phyloP scores from a whole-genome alignment of 257 asterid species.

The Plantago ovata region DNA sequence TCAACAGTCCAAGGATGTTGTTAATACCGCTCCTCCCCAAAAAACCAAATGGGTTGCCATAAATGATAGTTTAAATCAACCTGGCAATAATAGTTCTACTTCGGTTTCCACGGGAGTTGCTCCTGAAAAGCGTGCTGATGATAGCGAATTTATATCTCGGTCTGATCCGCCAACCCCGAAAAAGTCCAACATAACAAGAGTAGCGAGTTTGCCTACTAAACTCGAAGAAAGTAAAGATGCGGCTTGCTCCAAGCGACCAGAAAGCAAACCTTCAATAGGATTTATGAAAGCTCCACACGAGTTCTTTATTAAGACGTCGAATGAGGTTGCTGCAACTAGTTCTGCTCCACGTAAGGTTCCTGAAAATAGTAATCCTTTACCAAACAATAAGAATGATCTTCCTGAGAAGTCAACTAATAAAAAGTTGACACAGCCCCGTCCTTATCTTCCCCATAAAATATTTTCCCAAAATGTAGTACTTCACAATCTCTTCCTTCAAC shows the following conservation, averaged over 20 bases:
- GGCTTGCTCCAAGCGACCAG: slow-evolving; percentile 24
- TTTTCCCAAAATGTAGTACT: slow-evolving; percentile 6
- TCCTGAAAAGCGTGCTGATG: too few relatives aligned
- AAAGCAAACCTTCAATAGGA: slow-evolving; percentile 14
- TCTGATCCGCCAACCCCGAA: slow-evolving; percentile 14
- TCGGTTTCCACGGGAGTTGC: too few relatives aligned
- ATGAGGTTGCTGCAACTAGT: slow-evolving; percentile 8
- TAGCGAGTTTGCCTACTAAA: slow-evolving; percentile 22
- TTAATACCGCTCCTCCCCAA: background rate
- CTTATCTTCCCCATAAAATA: slow-evolving; percentile 20
- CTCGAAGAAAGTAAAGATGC: slow-evolving; percentile 16
- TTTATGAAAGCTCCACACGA: slow-evolving; percentile 38
- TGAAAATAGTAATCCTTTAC: too few relatives aligned
- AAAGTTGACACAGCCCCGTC: slow-evolving; percentile 16
- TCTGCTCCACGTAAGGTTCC: slow-evolving; percentile 6
- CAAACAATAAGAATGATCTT: background rate
- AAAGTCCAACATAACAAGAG: slow-evolving; percentile 18
- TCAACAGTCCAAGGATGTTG: background rate
- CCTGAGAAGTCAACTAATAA: slow-evolving; percentile 7
- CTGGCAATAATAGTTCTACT: background rate
- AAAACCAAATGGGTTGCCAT: background rate
- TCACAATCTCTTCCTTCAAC: slow-evolving; percentile 11
- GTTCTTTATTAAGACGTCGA: slow-evolving; percentile 18
- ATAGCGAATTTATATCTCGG: background rate
- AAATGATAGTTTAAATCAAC: slow-evolving; percentile 14